Percentiles rank a stretch among this genome's conserved stretches.
phyloP scores from a whole-genome alignment of 2,329 filamentous ascomycete species.

The Coniochaeta pulveracea region DNA sequence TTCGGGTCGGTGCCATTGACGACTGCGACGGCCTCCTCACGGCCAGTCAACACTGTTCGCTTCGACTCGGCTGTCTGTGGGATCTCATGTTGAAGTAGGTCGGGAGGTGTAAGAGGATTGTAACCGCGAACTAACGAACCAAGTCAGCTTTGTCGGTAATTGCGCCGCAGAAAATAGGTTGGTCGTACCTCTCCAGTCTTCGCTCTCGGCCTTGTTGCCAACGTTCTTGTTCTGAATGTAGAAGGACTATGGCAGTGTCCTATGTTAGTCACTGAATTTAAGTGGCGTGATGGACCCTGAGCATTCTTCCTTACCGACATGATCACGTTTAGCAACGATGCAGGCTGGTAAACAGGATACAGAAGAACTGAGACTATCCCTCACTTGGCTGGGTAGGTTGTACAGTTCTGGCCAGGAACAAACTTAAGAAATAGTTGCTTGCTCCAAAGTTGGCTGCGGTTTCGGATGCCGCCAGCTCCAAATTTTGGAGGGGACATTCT shows the following conservation, averaged over 20 bases:
- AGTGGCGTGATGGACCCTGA: conserved; percentile 1
- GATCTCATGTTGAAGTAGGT: conserved; percentile 93
- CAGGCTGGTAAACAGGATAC: no score
- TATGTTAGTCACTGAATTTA: conserved; percentile 14
- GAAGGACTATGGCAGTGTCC: conserved; percentile 36
- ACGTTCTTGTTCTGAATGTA: conserved; percentile 71
- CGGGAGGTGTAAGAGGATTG: conserved; percentile 85
- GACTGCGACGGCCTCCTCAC: conserved; percentile 55
- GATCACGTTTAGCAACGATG: no score
- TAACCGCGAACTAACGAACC: conserved; percentile 60
- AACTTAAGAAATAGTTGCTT: no score
- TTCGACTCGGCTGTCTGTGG: conserved; percentile 45
- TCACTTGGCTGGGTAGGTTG: no score
- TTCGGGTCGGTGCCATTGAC: conserved; percentile 49
- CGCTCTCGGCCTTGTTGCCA: conserved; percentile 60
- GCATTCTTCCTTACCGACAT: conserved; percentile 2
- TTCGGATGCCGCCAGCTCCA: no score
- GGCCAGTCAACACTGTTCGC: conserved; percentile 48
- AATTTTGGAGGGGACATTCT: no score
- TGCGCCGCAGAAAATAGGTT: conserved; percentile 2
- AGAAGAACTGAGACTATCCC: no score
- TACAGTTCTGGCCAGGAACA: no score
- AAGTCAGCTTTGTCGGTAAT: neutral
- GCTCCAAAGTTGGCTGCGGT: no score
- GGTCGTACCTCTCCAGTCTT: conserved; percentile 73